A percentile compares a stretch with the other conserved stretches of the same genome.
Conservation (phyloP, 2,329 filamentous ascomycete genomes). For the Pseudonectria buxi region DNA sequence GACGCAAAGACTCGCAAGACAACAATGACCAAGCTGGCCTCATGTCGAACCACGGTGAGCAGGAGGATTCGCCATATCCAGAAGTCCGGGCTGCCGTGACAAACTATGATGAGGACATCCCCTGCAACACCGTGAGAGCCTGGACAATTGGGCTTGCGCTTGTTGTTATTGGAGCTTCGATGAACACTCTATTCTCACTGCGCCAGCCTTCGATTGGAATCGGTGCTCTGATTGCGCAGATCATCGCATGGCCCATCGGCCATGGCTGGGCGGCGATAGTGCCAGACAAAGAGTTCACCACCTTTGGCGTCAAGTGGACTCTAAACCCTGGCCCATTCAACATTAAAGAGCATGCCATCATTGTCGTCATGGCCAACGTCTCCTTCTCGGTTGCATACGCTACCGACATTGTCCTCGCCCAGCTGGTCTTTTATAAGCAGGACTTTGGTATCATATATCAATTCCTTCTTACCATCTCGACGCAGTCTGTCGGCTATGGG, state of each 20-base stretch:
- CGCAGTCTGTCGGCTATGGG: conserved; percentile 63
- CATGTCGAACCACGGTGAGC: conserved; percentile 10
- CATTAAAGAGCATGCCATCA: conserved; percentile 62
- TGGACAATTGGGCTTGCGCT: conserved; percentile 56
- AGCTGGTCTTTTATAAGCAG: conserved; percentile 65
- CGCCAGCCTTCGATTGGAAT: conserved; percentile 56
- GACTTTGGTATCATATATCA: conserved; percentile 62
- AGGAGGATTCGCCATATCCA: conserved; percentile 53
- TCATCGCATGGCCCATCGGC: conserved; percentile 58
- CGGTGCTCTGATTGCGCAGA: conserved; percentile 54
- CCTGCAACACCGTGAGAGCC: conserved; percentile 59
- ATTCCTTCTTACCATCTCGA: conserved; percentile 59
- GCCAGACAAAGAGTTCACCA: conserved; percentile 41
- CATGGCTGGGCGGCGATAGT: conserved; percentile 52
- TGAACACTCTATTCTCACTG: conserved; percentile 59
- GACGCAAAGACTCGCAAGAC: conserved; percentile 17
- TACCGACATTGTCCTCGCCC: conserved; percentile 66
- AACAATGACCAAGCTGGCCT: conserved; percentile 24
- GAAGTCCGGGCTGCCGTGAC: conserved; percentile 59
- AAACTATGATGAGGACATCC: conserved; percentile 58
- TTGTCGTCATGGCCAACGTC: conserved; percentile 65
- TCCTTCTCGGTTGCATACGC: conserved; percentile 65
- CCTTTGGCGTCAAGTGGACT: conserved; percentile 48
- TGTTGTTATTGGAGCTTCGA: conserved; percentile 50
- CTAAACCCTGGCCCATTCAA: conserved; percentile 66